A percentile compares a stretch with the other conserved stretches of the same genome.
Conservation (phyloP, 306 rosid species). For the Boehmeria nivea region DNA sequence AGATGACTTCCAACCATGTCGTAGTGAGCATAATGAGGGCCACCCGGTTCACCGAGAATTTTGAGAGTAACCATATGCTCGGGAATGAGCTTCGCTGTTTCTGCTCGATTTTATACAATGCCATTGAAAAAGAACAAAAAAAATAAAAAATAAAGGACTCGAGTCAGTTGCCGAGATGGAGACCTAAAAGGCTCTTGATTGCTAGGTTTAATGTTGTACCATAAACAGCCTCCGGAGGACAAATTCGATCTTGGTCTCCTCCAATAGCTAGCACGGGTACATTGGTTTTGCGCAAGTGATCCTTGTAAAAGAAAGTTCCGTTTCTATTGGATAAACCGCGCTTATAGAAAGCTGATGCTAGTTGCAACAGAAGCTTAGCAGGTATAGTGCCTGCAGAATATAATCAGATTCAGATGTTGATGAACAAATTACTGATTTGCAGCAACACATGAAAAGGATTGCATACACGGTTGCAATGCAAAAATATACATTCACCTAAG, state of each 20-base stretch:
- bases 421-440: too few species aligned
- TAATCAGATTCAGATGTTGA: constrained; percentile 5
- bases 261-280: constrained; percentile 79
- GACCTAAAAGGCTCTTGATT: neutral
- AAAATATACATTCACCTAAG: too few species aligned
- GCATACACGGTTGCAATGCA: too few species aligned
- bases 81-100: constrained; percentile 74
- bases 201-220: constrained; percentile 41
- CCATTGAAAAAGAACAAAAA: neutral
- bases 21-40: constrained; percentile 87
- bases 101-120: constrained; percentile 35
- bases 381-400: constrained; percentile 68
- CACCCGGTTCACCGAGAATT: constrained; percentile 70
- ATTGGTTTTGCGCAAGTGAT: constrained; percentile 52
- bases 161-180: constrained; percentile 4
- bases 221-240: constrained; percentile 91
- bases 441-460: too few species aligned
- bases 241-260: constrained; percentile 76
- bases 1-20: constrained; percentile 81
- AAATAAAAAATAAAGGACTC: neutral
- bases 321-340: constrained; percentile 74
- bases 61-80: constrained; percentile 55
- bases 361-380: constrained; percentile 73
- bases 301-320: constrained; percentile 62
- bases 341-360: constrained; percentile 48